Percentiles rank a stretch among this genome's conserved stretches.
phyloP scores from a whole-genome alignment of 768 basidiomycete genomes.

The Russula sp. region DNA sequence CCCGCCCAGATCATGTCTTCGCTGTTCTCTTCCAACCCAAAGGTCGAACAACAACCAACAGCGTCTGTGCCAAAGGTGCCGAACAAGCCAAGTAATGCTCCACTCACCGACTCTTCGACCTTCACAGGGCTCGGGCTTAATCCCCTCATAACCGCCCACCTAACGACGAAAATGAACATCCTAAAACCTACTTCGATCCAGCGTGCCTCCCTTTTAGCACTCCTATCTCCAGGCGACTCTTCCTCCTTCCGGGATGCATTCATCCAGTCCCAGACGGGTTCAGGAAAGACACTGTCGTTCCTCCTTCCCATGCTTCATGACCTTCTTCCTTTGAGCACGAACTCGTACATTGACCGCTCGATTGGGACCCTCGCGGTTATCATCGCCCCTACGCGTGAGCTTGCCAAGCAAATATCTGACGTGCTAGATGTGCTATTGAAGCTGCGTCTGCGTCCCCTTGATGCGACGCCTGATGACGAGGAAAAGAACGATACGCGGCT shows the following conservation, averaged over 20 bases:
- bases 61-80: conserved; percentile 27
- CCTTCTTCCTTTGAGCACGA: conserved; percentile 79
- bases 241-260: conserved; percentile 63
- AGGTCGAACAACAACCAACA: conserved; percentile 42
- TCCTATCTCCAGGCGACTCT: conserved; percentile 45
- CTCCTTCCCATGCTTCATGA: conserved; percentile 93
- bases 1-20: conserved; percentile 36
- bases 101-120: conserved; percentile 64
- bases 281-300: conserved; percentile 92
- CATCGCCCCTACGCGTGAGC: conserved; percentile 91
- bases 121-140: conserved; percentile 82
- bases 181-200: conserved; percentile 88
- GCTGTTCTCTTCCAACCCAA: conserved; percentile 80
- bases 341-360: conserved; percentile 91
- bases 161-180: conserved; percentile 75
- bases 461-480: conserved; percentile 45
- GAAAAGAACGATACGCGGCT: conserved; percentile 42
- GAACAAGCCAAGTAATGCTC: conserved; percentile 74
- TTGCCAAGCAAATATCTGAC: conserved; percentile 94
- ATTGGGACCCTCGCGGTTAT: conserved; percentile 94
- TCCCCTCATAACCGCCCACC: conserved; percentile 71
- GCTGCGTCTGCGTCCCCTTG: conserved; percentile 60
- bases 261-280: conserved; percentile 95
- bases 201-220: conserved; percentile 57
- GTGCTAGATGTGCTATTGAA: conserved; percentile 81